Conservation (phyloP, 2,329 filamentous ascomycete species). For the Teratosphaeria epicoccoides region DNA sequence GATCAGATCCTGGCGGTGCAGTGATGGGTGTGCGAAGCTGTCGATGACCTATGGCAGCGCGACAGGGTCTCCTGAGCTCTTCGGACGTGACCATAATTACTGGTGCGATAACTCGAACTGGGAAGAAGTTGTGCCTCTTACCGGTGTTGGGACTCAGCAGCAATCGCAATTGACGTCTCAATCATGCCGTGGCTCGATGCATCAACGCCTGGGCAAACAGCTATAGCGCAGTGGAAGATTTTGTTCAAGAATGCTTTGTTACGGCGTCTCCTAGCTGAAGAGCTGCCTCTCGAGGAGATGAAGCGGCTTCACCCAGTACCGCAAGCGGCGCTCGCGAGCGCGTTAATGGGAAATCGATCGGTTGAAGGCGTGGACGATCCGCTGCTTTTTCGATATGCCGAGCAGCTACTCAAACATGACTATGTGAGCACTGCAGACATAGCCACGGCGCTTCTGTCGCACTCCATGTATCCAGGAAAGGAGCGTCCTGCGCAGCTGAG, state of each 20-base stretch:
- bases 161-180: neutral
- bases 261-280: conserved; percentile 5
- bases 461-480: conserved; percentile 8
- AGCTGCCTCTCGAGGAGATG: conserved; percentile 11
- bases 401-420: conserved; percentile 14
- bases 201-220: conserved; percentile 5
- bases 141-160: neutral
- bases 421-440: conserved; percentile 19
- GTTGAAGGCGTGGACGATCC: conserved; percentile 17
- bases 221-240: conserved; percentile 11
- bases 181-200: conserved; percentile 12
- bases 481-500: neutral
- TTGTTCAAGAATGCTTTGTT: conserved; percentile 12
- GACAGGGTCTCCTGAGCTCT: neutral
- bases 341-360: conserved; percentile 16
- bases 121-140: neutral
- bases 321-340: conserved; percentile 12
- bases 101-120: neutral
- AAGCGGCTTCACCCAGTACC: conserved; percentile 6
- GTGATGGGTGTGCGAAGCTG: neutral
- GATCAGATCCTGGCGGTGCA: too few relatives aligned
- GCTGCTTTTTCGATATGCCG: conserved; percentile 19
- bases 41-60: neutral
- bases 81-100: neutral
- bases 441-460: conserved; percentile 19